Evolutionary conservation across 163 green algal genomes (phyloP).

Genomic region (Scenedesmus sp.): DNA sequence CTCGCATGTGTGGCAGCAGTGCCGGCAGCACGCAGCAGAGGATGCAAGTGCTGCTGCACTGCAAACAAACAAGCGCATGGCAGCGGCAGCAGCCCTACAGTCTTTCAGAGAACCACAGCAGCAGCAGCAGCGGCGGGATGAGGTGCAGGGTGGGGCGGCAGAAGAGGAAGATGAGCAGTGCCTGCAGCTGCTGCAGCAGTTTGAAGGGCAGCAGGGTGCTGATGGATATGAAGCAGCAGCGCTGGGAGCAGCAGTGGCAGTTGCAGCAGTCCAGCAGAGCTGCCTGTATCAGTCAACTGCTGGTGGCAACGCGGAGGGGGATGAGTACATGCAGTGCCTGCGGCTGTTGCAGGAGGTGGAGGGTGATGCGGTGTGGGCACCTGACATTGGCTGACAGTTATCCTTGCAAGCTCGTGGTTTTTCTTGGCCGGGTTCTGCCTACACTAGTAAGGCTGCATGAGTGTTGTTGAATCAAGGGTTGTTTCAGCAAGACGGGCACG

Average conservation of each 20-base stretch:
- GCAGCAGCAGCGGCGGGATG: not conserved
- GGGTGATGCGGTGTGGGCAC: not conserved
- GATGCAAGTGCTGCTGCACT: not conserved
- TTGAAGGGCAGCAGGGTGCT: not conserved
- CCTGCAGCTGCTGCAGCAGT: constrained; percentile 25
- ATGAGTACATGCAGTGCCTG: constrained; percentile 6
- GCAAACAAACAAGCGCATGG: not conserved
- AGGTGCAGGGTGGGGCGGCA: not conserved
- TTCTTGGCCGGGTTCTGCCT: too few species aligned
- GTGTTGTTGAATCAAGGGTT: too few species aligned
- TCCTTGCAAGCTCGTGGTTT: too few species aligned
- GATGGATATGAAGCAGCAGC: constrained; percentile 55
- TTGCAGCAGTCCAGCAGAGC: constrained; percentile 15
- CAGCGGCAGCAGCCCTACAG: not conserved
- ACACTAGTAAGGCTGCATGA: too few species aligned
- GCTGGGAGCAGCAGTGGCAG: constrained; percentile 32
- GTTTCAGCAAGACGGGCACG: too few species aligned
- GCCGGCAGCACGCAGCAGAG: not conserved
- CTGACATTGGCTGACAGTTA: too few species aligned
- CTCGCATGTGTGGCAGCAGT: constrained; percentile 34
- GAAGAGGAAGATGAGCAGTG: not conserved
- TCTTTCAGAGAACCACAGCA: too few species aligned
- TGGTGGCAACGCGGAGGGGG: not conserved
- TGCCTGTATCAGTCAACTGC: not conserved
- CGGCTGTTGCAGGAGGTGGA: constrained; percentile 11